These are phyloP conservation scores for Arthrobotrys pseudoclavata DNA, from an alignment of 2,329 filamentous ascomycete species.

Conservation along the genomic window DNA sequence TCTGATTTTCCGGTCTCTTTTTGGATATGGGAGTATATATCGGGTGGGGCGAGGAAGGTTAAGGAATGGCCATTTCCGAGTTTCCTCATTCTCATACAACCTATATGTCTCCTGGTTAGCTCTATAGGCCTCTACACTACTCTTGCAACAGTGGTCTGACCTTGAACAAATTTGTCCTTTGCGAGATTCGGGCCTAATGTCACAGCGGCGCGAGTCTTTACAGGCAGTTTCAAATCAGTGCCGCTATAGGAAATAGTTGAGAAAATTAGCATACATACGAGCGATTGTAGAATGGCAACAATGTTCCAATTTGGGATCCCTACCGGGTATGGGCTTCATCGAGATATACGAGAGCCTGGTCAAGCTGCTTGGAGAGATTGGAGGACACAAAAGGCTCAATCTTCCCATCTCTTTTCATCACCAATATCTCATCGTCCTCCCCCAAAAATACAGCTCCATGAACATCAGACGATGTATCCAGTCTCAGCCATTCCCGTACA, in stretches of 20 bases:
- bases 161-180: constrained; percentile 79
- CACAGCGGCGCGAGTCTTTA: constrained; percentile 66
- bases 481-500: constrained; percentile 70
- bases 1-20: constrained; percentile 44
- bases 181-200: constrained; percentile 76
- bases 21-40: constrained; percentile 73
- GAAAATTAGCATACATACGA: constrained; percentile 73
- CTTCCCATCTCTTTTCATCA: constrained; percentile 68
- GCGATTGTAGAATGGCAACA: not conserved
- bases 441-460: constrained; percentile 73
- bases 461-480: not conserved
- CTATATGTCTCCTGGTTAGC: constrained; percentile 2
- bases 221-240: constrained; percentile 45
- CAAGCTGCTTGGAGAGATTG: constrained; percentile 72
- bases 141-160: constrained; percentile 64
- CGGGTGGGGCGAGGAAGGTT: constrained; percentile 68
- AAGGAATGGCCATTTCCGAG: constrained; percentile 77
- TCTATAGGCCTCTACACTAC: not conserved
- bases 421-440: constrained; percentile 71
- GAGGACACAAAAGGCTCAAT: constrained; percentile 72
- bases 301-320: constrained; percentile 63
- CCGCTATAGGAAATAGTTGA: constrained; percentile 65
- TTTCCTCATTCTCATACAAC: constrained; percentile 77
- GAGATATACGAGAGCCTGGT: constrained; percentile 75
- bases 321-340: constrained; percentile 80